Base-by-base conservation (phyloP, 176 grass and related monocot species). In the Tuctoria greenei region DNA sequence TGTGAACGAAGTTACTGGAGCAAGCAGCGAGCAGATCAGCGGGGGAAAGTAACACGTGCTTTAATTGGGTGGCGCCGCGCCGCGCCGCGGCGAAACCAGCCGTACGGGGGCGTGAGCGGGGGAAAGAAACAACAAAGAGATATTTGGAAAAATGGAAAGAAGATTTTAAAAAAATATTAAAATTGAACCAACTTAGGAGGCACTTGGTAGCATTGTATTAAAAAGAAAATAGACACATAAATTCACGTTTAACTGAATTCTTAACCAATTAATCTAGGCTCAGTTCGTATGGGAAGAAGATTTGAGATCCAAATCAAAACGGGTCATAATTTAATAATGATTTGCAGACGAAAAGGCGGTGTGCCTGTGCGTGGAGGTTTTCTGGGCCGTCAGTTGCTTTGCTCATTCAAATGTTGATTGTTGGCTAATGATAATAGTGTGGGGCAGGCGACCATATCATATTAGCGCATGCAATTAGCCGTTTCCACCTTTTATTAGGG, bases 1-100 rank as follows among this genome's bases (percentile, higher is more conserved):
- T 64, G 79, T 49, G 47, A 86, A 76, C 39, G 47, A 86, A 76
- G 78, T 10, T 55, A 72, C 73, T 63, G 45, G 68, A 46, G 56
- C 26, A 13, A n/a, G 40, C 11, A 42, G 47, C 47, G 16, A 47
- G 11, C 31, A 47, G 43, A 75, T 10, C 10, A 28, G 36, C 13
- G 11, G 57, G n/a, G n/a, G n/a, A n/a, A n/a, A n/a, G n/a, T n/a
- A 68, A 63, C 71, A 74, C 35, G 28, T 51, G 47, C 67, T 71
- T 70, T 18, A 42, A 28, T 70, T 61, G 56, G 55, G 55, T 49
- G 41, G 15, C 38, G 66, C 15, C 38, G 66, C 15, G 68, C 61
- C 49, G 24, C 4, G 56, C 23, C 23, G 56, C 56, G 8, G 7
- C 4, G 51, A 8, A 55, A 55, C 20, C 51, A 20, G 20, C 51